Evolutionary conservation across 257 asterid genomes (phyloP).

Genomic region (Cordia subcordata): DNA sequence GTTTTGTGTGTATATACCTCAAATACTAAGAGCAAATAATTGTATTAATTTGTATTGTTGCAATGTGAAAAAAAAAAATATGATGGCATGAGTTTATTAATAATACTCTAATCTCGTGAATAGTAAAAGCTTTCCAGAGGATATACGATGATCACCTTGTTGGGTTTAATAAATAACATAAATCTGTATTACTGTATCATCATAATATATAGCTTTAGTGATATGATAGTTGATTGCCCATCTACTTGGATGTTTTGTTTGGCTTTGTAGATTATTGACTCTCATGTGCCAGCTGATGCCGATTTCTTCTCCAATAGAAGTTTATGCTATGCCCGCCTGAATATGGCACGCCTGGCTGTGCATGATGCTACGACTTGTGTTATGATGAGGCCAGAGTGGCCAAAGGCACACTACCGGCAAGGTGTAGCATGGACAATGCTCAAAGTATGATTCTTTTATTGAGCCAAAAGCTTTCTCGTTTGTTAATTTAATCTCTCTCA

Average conservation of each 20-base stretch:
- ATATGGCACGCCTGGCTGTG: not conserved
- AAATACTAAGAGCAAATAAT: too few species aligned
- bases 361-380: conserved; percentile 29
- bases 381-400: conserved; percentile 17
- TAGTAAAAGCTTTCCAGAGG: too few species aligned
- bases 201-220: too few species aligned
- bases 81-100: too few species aligned
- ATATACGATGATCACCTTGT: too few species aligned
- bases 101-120: too few species aligned
- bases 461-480: not conserved
- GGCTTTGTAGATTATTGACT: not conserved
- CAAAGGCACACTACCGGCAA: conserved; percentile 27
- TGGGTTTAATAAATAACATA: too few species aligned
- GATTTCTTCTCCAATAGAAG: not conserved
- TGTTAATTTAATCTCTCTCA: not conserved
- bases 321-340: not conserved
- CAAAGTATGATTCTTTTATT: not conserved
- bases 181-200: too few species aligned
- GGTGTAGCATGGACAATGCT: conserved; percentile 26
- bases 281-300: not conserved
- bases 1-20: not conserved
- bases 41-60: too few species aligned
- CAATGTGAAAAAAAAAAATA: too few species aligned
- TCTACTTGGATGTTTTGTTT: not conserved
- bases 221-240: too few species aligned